Percentiles rank a stretch among this genome's conserved stretches.
Conservation (phyloP, 305 asterid genomes). For the Fraxinus xanthoxyloides region DNA sequence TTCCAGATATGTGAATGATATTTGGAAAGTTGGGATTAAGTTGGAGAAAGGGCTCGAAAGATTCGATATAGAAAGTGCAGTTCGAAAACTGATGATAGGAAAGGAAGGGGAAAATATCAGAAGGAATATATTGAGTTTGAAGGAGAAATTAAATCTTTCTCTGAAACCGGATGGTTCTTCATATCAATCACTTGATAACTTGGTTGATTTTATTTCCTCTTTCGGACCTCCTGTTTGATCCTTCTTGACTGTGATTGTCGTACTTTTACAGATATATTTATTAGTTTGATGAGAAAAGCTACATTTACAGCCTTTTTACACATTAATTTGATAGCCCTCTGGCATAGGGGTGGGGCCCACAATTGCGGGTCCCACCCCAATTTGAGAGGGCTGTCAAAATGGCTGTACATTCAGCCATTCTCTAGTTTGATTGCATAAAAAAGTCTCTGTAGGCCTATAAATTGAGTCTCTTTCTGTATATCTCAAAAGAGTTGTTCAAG, state of each 20-base stretch:
- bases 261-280: no score
- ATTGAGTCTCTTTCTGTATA: background rate
- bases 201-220: conserved; percentile 33
- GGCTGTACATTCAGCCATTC: no score
- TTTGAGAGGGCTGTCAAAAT: no score
- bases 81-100: conserved; percentile 29
- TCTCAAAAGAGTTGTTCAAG: background rate
- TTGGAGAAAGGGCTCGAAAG: conserved; percentile 44
- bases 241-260: background rate
- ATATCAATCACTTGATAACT: conserved; percentile 26
- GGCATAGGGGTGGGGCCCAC: no score
- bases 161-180: conserved; percentile 35
- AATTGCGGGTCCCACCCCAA: no score
- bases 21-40: conserved; percentile 46
- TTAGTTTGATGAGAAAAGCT: no score
- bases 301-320: no score
- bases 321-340: no score
- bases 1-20: conserved; percentile 40
- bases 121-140: conserved; percentile 23
- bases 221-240: conserved; percentile 13
- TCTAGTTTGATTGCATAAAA: background rate
- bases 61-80: conserved; percentile 34
- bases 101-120: conserved; percentile 40
- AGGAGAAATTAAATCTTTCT: conserved; percentile 28
- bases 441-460: background rate